Conservation (phyloP, 305 asterid species). For the Fraxinus floribunda region DNA sequence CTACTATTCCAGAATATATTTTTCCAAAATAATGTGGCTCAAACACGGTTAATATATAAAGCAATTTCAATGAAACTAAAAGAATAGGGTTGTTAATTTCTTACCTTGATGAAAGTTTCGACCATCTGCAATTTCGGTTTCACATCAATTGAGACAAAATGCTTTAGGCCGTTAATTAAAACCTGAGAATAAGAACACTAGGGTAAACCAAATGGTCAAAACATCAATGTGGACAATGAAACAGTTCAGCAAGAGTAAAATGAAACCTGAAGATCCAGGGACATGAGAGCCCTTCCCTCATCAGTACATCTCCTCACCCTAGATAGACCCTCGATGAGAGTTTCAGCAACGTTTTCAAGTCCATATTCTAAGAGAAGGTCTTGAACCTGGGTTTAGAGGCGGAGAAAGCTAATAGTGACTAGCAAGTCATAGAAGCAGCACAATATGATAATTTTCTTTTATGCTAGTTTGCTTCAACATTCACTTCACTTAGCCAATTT, state of each 20-base stretch:
- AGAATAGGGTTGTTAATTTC: not conserved
- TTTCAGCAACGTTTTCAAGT: slow-evolving; percentile 83
- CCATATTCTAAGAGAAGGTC: slow-evolving; percentile 87
- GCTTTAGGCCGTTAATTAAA: slow-evolving; percentile 90
- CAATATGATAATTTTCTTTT: not conserved
- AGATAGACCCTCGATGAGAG: slow-evolving; percentile 92
- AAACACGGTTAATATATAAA: not conserved
- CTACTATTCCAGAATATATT: no score
- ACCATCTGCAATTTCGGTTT: slow-evolving; percentile 82
- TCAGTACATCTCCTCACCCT: slow-evolving; percentile 94
- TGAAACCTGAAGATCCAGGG: slow-evolving; percentile 93
- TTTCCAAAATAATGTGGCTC: no score
- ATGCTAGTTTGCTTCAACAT: not conserved
- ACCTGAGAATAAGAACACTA: slow-evolving; percentile 52
- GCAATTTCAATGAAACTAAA: not conserved
- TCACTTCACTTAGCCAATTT: not conserved
- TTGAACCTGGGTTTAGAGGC: slow-evolving; percentile 59
- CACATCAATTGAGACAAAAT: slow-evolving; percentile 73
- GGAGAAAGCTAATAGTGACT: not conserved
- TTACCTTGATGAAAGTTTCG: slow-evolving; percentile 92
- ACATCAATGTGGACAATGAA: not conserved
- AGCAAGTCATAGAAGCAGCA: slow-evolving; percentile 15
- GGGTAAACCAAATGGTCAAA: slow-evolving; percentile 18
- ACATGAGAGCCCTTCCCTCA: slow-evolving; percentile 99
- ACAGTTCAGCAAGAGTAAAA: slow-evolving; percentile 16